A percentile compares a stretch with the other conserved stretches of the same genome.
Evolutionary conservation across 2,329 filamentous ascomycete genomes (phyloP).

Genomic region (Fusarium piperis): DNA sequence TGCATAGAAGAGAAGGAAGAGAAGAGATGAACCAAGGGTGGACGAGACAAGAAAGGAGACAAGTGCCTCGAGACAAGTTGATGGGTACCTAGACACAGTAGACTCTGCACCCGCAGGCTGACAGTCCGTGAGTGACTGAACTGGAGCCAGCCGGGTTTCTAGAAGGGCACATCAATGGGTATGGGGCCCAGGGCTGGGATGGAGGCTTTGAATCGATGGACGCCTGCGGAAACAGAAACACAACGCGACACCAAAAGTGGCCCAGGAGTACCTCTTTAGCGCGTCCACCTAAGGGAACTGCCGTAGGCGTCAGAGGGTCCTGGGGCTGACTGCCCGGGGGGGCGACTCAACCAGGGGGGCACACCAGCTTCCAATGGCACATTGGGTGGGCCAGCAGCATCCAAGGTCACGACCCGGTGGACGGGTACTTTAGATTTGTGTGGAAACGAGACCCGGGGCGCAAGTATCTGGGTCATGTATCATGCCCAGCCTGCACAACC

Average conservation of each 20-base stretch:
- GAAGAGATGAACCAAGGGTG: background rate
- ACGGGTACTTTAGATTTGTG: slow-evolving; percentile 18
- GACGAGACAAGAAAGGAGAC: background rate
- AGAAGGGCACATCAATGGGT: slow-evolving; percentile 21
- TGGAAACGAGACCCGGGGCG: slow-evolving; percentile 14
- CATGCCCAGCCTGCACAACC: slow-evolving; percentile 19
- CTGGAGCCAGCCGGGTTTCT: slow-evolving; percentile 22
- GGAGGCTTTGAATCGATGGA: slow-evolving; percentile 8
- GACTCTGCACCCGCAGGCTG: background rate
- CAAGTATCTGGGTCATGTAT: slow-evolving; percentile 12
- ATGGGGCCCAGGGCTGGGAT: background rate
- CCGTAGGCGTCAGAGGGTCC: slow-evolving; percentile 32
- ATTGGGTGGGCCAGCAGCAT: background rate
- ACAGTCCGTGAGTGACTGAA: slow-evolving; percentile 3
- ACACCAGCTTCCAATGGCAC: background rate
- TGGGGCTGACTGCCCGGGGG: slow-evolving; percentile 5
- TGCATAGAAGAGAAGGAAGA: background rate
- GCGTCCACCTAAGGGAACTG: slow-evolving; percentile 20
- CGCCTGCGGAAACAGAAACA: slow-evolving; percentile 1
- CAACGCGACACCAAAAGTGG: slow-evolving; percentile 7
- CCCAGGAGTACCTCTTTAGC: slow-evolving; percentile 23
- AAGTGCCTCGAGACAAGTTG: background rate
- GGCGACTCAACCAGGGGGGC: background rate
- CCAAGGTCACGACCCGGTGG: slow-evolving; percentile 1
- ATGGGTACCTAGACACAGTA: slow-evolving; percentile 5